Base-by-base conservation (phyloP, 257 asterid genomes). In the Knoxia roxburghii region DNA sequence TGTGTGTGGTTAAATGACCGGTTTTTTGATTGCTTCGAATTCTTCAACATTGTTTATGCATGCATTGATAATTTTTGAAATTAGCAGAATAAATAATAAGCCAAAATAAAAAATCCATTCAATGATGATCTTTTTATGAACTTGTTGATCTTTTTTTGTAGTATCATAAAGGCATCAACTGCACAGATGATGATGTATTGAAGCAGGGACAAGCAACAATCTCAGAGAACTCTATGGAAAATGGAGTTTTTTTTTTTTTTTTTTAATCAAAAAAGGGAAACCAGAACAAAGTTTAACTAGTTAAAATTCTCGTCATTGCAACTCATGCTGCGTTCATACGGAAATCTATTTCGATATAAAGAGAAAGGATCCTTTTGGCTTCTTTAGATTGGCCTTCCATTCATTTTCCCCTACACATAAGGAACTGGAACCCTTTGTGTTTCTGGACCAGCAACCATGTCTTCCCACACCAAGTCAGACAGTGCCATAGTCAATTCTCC, bases 401-500 rank as follows among this genome's bases (percentile, higher is more conserved):
- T 4, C 21, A 13, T 41, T 66, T 66, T 23, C 26, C 53, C 32
- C 59, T 48, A 84, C 2, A 46, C 50, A 68, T 91, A 91, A 41
- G 96, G 84, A 62, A 89, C 89, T 60, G 72, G 82, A 52, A 78
- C 0, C 82, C 96, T 86, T 27, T 72, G 82, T 7, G 87, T 71
- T 60, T 84, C 85, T 6, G 95, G 96, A 37, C 96, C 92, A 60
- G 89, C 81, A 59, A 79, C 87, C 98, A 91, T 91, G 65, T 91
- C 96, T 63, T 86, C 90, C 98, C 96, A 89, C 8, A 89, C 83
- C 89, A 91, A 75, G 78, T 91, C 96, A 0, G 95, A 91, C 50
- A 91, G 96, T 5, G 88, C 88, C 98, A 86, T 89, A 12, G 98
- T 89, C 80, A 91, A 39, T 57, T 84, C 94, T 75, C 96, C 98